These are phyloP conservation scores for Aureobasidium sp. DNA, from an alignment of 2,329 filamentous ascomycete species.

Conservation along the genomic window DNA sequence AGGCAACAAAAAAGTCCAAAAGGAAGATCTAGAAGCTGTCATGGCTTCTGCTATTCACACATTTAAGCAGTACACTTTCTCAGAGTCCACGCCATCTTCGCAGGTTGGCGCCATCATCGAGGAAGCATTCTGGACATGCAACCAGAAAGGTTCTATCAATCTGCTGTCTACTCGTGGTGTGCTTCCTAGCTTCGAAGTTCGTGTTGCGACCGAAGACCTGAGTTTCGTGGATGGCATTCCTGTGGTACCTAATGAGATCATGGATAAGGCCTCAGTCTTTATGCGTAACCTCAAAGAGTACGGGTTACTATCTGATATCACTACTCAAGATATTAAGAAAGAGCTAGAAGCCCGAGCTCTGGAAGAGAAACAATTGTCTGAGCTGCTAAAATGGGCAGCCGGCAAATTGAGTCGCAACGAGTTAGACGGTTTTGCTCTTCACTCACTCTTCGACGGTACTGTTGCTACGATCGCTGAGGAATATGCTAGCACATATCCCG, in stretches of 20 bases:
- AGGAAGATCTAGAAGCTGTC: slow-evolving; percentile 58
- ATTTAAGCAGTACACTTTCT: slow-evolving; percentile 79
- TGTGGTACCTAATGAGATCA: slow-evolving; percentile 70
- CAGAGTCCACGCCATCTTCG: slow-evolving; percentile 80
- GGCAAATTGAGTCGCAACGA: slow-evolving; percentile 65
- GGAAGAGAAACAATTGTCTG: slow-evolving; percentile 66
- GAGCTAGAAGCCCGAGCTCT: slow-evolving; percentile 80
- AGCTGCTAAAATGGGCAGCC: slow-evolving; percentile 79
- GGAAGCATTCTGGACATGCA: slow-evolving; percentile 93
- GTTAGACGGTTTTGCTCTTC: slow-evolving; percentile 61
- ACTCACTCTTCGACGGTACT: slow-evolving; percentile 69
- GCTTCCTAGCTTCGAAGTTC: slow-evolving; percentile 73
- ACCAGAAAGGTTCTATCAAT: slow-evolving; percentile 73
- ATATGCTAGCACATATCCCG: slow-evolving; percentile 48
- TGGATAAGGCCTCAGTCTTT: slow-evolving; percentile 60
- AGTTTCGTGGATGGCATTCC: slow-evolving; percentile 86
- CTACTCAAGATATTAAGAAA: slow-evolving; percentile 73
- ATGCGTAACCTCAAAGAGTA: slow-evolving; percentile 75
- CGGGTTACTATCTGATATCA: slow-evolving; percentile 80
- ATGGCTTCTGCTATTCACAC: slow-evolving; percentile 76
- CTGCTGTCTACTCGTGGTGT: slow-evolving; percentile 84
- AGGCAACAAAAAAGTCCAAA: slow-evolving; percentile 44
- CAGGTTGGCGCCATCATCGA: slow-evolving; percentile 82
- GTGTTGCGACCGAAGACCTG: slow-evolving; percentile 63
- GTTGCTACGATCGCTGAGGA: slow-evolving; percentile 58